phyloP scores from a whole-genome alignment of 2,329 filamentous ascomycete species.

The Capronia americana region DNA sequence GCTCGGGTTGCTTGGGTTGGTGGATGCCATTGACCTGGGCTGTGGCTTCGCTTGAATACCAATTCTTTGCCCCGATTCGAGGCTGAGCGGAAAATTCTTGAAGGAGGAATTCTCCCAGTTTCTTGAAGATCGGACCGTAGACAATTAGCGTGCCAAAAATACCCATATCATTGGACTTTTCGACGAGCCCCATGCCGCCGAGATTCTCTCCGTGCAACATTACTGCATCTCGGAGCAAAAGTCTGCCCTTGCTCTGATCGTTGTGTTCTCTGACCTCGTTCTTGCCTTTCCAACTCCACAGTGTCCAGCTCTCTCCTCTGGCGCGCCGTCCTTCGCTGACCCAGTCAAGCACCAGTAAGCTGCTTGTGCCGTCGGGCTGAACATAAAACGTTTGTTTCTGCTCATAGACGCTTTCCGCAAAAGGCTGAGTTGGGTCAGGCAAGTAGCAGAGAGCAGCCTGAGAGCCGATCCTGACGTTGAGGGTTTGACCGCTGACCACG shows the following conservation, averaged over 20 bases:
- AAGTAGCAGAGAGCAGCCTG: conserved; percentile 67
- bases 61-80: conserved; percentile 81
- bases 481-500: conserved; percentile 53
- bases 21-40: conserved; percentile 36
- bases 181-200: conserved; percentile 41
- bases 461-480: conserved; percentile 56
- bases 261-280: conserved; percentile 78
- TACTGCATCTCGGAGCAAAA: conserved; percentile 85
- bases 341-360: conserved; percentile 89
- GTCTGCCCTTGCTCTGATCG: conserved; percentile 53
- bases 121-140: conserved; percentile 71
- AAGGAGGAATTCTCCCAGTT: conserved; percentile 75
- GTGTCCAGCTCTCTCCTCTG: conserved; percentile 86
- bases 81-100: conserved; percentile 78
- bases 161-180: conserved; percentile 57
- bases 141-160: conserved; percentile 87
- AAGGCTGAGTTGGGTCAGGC: conserved; percentile 93
- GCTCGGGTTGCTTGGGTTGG: conserved; percentile 58
- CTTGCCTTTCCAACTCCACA: conserved; percentile 76
- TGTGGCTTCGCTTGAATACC: conserved; percentile 51
- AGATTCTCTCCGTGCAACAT: conserved; percentile 68
- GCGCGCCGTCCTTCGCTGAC: conserved; percentile 86
- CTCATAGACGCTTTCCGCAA: conserved; percentile 80
- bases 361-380: conserved; percentile 54
- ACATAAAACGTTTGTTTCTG: conserved; percentile 81